phyloP scores from a whole-genome alignment of 2,329 filamentous ascomycete genomes.

The Sphaerulina musiva region DNA sequence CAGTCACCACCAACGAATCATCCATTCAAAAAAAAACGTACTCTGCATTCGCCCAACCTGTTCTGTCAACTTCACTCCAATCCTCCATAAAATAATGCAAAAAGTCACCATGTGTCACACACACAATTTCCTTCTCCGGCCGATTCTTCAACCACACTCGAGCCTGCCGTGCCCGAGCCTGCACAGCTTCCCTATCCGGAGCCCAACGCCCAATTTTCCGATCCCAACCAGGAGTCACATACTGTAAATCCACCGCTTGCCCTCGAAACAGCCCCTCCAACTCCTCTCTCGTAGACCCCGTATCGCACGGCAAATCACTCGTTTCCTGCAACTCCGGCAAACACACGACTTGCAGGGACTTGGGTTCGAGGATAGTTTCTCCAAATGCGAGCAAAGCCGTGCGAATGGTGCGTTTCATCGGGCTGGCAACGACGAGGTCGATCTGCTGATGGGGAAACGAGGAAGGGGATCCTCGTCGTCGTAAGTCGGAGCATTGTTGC shows the following conservation, averaged over 20 bases:
- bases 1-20: too few relatives aligned
- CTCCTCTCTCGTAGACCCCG: slow-evolving; percentile 53
- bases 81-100: slow-evolving; percentile 81
- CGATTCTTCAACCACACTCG: slow-evolving; percentile 51
- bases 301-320: slow-evolving; percentile 67
- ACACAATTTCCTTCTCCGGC: slow-evolving; percentile 60
- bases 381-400: slow-evolving; percentile 68
- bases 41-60: slow-evolving; percentile 69
- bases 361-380: slow-evolving; percentile 41
- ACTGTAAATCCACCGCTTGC: slow-evolving; percentile 56
- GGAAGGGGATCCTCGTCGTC: too few relatives aligned
- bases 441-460: slow-evolving; percentile 59
- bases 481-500: slow-evolving; percentile 62
- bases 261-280: slow-evolving; percentile 56
- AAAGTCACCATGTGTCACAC: slow-evolving; percentile 74
- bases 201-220: slow-evolving; percentile 52
- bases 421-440: slow-evolving; percentile 68
- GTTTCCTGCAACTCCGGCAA: slow-evolving; percentile 76
- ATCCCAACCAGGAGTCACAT: slow-evolving; percentile 62
- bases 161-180: slow-evolving; percentile 54
- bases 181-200: slow-evolving; percentile 48
- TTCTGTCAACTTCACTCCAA: slow-evolving; percentile 60
- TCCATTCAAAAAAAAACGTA: slow-evolving; percentile 30
- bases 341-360: slow-evolving; percentile 52
- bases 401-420: slow-evolving; percentile 72